Evolutionary conservation across 169 alveolate genomes (phyloP).

Genomic region (Eimeria maxima): DNA sequence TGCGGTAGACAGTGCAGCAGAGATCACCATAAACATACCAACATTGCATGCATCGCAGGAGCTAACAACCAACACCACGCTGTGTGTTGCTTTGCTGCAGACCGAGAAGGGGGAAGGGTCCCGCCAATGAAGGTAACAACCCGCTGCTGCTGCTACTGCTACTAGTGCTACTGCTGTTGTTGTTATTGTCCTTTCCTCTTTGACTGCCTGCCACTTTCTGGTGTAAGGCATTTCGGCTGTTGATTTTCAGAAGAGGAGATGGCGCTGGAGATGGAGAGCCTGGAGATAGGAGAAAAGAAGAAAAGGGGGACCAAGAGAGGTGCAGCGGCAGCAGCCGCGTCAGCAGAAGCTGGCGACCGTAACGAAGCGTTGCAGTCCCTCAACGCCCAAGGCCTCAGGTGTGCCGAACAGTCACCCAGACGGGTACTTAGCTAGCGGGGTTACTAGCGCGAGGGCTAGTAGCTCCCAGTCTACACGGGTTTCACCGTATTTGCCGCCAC

Average conservation of each 20-base stretch:
- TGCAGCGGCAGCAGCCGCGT: conserved; percentile 22
- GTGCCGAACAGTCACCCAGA: background rate
- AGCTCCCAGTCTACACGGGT: background rate
- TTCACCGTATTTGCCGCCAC: too few species aligned
- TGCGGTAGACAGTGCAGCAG: too few species aligned
- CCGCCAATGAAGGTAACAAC: background rate
- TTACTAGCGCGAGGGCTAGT: background rate
- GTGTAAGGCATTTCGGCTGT: background rate
- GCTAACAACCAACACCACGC: too few species aligned
- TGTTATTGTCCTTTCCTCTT: background rate
- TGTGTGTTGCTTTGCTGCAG: background rate
- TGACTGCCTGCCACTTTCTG: conserved; percentile 19
- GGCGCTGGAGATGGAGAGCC: conserved; percentile 18
- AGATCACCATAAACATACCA: too few species aligned
- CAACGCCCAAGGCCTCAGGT: conserved; percentile 27
- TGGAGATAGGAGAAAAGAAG: background rate
- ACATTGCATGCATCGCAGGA: too few species aligned
- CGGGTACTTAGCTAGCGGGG: background rate
- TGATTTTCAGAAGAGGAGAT: conserved; percentile 31
- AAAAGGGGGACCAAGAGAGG: conserved; percentile 13
- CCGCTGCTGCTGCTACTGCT: conserved; percentile 2
- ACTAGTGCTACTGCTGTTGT: background rate
- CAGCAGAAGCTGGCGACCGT: background rate
- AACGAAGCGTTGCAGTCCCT: conserved; percentile 14
- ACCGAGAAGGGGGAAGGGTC: conserved; percentile 18